Base-by-base conservation (phyloP, 1,284 basidiomycete species). In the Porogramme epimiltina region DNA sequence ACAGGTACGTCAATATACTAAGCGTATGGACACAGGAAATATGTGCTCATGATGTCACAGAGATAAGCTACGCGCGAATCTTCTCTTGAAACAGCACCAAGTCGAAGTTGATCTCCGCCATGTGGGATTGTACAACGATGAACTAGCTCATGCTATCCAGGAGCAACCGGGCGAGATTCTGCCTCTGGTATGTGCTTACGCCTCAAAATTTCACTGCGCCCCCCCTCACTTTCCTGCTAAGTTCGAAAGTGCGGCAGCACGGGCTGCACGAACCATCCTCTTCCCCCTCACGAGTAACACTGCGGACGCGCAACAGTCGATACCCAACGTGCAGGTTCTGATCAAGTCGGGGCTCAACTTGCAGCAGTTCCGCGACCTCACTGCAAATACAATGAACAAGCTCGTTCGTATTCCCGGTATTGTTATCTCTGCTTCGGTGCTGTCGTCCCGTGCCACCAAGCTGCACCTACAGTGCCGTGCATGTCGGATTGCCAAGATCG, bases 381-480 rank as follows among this genome's bases (percentile, higher is more conserved):
- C 88, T 54, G 96, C 97, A 4, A 84, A 95, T 62, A 95, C 90
- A 24, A 91, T 98, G 78, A 95, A 95, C 64, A 95, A 93, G 63
- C 87, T 99, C 38, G 96, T 99, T 31, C 89, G 97, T 56, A 84
- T 99, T 38, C 97, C 97, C 1, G 97, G 97, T 28, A 99, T 99
- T 64, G 95, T 99, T 66, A 98, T 99, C 68, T 96, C 95, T 34
- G 91, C 97, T 0, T 97, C 95, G 4, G 89, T 95, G 9, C 83
- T 98, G 20, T 91, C 95, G 0, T 94, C 95, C 2, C 87, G 96
- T 24, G 95, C 96, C 10, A 96, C 93, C 13, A 91, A 91, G 60
- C 81, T 99, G 11, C 87, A 93, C 63, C 80, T 99, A 24, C 93
- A 95, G 71, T 99, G 97, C 72, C 91, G 95, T 55, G 85, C 87